Conservation (phyloP, 2,329 filamentous ascomycete genomes). For the Simplicillium sp. region DNA sequence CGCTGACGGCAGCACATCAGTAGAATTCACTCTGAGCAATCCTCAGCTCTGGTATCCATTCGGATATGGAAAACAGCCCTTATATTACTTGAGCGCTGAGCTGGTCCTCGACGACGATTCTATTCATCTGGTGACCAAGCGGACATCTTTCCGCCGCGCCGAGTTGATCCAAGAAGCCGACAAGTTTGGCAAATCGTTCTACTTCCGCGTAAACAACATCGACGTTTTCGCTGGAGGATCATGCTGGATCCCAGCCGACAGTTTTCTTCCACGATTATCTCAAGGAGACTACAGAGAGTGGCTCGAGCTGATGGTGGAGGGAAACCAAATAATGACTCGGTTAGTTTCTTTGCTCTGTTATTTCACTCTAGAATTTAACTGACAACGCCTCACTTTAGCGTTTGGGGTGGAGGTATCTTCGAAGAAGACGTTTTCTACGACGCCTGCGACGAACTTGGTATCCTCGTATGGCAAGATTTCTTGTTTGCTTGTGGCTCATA, state of each 20-base stretch:
- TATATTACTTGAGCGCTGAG: conserved; percentile 55
- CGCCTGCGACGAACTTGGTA: conserved; percentile 60
- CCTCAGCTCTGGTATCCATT: conserved; percentile 64
- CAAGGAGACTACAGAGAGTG: conserved; percentile 56
- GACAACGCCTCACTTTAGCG: conserved; percentile 18
- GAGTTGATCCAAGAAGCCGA: conserved; percentile 44
- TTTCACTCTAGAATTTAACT: no score
- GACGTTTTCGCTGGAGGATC: conserved; percentile 68
- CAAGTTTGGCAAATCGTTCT: conserved; percentile 61
- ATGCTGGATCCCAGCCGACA: conserved; percentile 71
- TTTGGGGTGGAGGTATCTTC: conserved; percentile 67
- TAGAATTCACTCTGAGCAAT: conserved; percentile 15
- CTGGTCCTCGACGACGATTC: conserved; percentile 39
- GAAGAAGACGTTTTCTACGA: conserved; percentile 62
- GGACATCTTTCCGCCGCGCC: conserved; percentile 53
- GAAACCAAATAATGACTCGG: conserved; percentile 64
- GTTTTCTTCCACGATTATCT: conserved; percentile 58
- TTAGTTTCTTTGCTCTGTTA: no score
- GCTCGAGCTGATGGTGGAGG: conserved; percentile 60
- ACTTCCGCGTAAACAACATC: conserved; percentile 63
- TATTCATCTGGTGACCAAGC: conserved; percentile 27
- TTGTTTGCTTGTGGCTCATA: conserved; percentile 67
- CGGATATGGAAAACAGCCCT: conserved; percentile 59
- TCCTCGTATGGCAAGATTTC: conserved; percentile 74
- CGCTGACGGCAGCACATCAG: neutral